Base-by-base conservation (phyloP, 2,329 filamentous ascomycete species). In the Fusarium musae region DNA sequence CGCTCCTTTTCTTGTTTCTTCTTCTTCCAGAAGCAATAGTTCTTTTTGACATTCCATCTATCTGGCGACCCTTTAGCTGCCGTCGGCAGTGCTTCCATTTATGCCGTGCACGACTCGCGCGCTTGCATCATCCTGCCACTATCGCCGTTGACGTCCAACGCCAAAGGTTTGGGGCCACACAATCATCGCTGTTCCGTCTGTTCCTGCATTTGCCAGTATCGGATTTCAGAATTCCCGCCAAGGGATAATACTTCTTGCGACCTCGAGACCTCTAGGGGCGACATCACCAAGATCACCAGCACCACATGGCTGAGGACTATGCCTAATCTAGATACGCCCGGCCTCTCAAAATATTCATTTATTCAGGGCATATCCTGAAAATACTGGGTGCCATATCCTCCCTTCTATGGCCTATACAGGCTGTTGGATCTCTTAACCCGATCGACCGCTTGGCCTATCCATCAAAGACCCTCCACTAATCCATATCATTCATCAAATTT, bases 101-200 rank as follows among this genome's bases (percentile, higher is more conserved):
- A 62, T 59, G 66, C 40, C 57, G 52, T 56, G 56, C 58, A 75
- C 64, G 68, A 75, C 64, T 74, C 72, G 61, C 59, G 69, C 43
- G 52, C 63, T 67, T 60, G 50, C 60, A 69, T 65, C 58, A 60
- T 61, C 44, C 26, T 61, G 52, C 59, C 58, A 58, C 59, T 40
- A 56, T 63, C 46, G 39, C 64, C 57, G 46, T 59, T 56, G 69
- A 65, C 37, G 19, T 53, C 49, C 66, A 52, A 44, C 50, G 53
- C 49, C 63, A 63, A 61, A 60, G 40, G 43, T 42, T 72, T 57
- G 47, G 59, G 47, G 59, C 56, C 49, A 59, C 62, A 59, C 40
- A 34, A 47, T 36, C 50, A 67, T 42, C 46, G 26, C 47, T 32
- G 36, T 50, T 34, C 39, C 17, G 32, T 30, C 43, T 58, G 62